A percentile compares a stretch with the other conserved stretches of the same genome.
These are phyloP conservation scores for Phytophthora sojae DNA, from an alignment of 352 stramenopile species.

Conservation along the genomic window DNA sequence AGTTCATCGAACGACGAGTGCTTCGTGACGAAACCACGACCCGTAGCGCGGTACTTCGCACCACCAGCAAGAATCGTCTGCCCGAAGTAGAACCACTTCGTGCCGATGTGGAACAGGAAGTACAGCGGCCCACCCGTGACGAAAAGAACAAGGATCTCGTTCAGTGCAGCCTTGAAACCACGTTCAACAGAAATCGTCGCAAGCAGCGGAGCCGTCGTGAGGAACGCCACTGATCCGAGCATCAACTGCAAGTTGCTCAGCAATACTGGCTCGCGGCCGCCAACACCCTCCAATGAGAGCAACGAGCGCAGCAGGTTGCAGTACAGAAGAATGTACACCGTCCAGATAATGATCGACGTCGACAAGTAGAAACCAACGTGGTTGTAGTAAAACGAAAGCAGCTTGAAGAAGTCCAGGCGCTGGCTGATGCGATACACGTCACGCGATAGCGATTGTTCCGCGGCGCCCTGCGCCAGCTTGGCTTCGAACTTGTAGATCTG, in stretches of 20 bases:
- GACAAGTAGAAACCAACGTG: slow-evolving; percentile 99
- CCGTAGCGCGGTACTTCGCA: slow-evolving; percentile 98
- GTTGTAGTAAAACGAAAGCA: slow-evolving; percentile 99
- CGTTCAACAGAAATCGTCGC: slow-evolving; percentile 98
- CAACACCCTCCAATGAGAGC: slow-evolving; percentile 93
- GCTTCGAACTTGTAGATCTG: slow-evolving; percentile 99
- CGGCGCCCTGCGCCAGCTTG: slow-evolving; percentile 97
- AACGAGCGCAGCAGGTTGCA: slow-evolving; percentile 95
- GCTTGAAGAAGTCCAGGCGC: slow-evolving; percentile 98
- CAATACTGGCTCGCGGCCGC: slow-evolving; percentile 92
- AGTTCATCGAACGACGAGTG: slow-evolving; percentile 98
- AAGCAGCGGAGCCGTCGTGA: slow-evolving; percentile 97
- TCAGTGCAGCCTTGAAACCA: slow-evolving; percentile 95
- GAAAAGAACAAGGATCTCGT: slow-evolving; percentile 95
- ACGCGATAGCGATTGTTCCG: slow-evolving; percentile 97
- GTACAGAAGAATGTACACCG: slow-evolving; percentile 97
- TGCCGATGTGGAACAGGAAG: slow-evolving; percentile 99
- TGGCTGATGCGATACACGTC: slow-evolving; percentile 98
- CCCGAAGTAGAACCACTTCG: slow-evolving; percentile 99
- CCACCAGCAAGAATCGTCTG: slow-evolving; percentile 98
- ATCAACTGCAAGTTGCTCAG: slow-evolving; percentile 97
- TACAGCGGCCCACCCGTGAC: slow-evolving; percentile 98
- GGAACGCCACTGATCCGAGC: slow-evolving; percentile 96
- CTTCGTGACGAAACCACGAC: slow-evolving; percentile 98
- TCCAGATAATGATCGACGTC: slow-evolving; percentile 98